These are phyloP conservation scores for Physcomitrium patens DNA, from an alignment of 225 moss, liverwort and hornwort species.

Conservation along the genomic window DNA sequence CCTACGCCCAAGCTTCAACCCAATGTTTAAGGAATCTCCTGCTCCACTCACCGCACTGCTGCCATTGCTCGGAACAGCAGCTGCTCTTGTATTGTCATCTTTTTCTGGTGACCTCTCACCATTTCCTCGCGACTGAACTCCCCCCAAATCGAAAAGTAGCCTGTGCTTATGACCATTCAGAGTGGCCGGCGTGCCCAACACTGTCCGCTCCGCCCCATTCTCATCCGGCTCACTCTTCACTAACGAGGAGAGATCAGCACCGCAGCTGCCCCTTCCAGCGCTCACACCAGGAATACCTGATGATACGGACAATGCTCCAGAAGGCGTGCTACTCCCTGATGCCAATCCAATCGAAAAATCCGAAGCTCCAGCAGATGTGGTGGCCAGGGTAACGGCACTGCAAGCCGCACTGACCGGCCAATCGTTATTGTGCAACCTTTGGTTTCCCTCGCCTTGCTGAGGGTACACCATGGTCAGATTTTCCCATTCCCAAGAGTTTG, in stretches of 20 bases:
- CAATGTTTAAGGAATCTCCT: constrained; percentile 53
- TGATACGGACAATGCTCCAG: constrained; percentile 33
- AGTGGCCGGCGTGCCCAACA: constrained; percentile 17
- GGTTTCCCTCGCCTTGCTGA: constrained; percentile 45
- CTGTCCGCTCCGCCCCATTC: constrained; percentile 6
- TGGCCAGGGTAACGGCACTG: constrained; percentile 40
- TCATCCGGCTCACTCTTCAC: constrained; percentile 46
- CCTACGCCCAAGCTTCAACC: constrained; percentile 71
- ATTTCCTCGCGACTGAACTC: constrained; percentile 18
- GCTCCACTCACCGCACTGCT: constrained; percentile 47
- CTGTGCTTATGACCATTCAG: constrained; percentile 16
- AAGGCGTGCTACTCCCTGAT: constrained; percentile 31
- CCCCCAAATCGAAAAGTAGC: constrained; percentile 30
- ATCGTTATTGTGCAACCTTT: constrained; percentile 39
- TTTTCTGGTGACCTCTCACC: constrained; percentile 29
- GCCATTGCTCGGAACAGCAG: constrained; percentile 37
- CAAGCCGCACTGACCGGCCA: constrained; percentile 46
- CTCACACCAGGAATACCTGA: constrained; percentile 50
- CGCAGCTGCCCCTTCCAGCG: constrained; percentile 29
- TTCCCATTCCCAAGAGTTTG: constrained; percentile 75
- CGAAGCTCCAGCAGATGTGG: constrained; percentile 29
- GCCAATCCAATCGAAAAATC: constrained; percentile 29
- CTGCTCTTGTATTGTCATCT: constrained; percentile 39
- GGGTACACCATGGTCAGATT: constrained; percentile 44
- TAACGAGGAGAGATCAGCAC: constrained; percentile 18